Base-by-base conservation (phyloP, 768 basidiomycete species). In the Tulasnella sp. region DNA sequence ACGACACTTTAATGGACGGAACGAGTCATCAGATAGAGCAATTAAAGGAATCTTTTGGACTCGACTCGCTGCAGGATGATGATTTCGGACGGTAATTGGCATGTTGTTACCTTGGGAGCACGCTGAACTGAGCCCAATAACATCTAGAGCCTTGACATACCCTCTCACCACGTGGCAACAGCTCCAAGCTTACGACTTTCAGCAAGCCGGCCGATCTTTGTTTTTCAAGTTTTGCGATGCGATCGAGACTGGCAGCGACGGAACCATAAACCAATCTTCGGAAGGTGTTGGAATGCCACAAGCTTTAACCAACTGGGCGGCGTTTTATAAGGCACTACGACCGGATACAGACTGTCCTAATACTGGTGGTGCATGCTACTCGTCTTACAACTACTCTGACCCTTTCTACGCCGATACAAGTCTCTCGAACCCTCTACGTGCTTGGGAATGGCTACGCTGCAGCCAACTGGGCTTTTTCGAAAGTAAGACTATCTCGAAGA, bases 161-260 rank as follows among this genome's bases (percentile, higher is more conserved):
- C 67, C 67, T 16, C 29, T 69, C 39, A 41, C 17, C 7, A 47
- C 37, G 19, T 71, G 69, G 69, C 69, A 71, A 65, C 16, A 59
- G n/a, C 69, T 62, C 7, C 69, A 71, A n/a, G 34, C 69, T 36
- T 62, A 19, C n/a, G 32, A 35, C 12, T 71, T 2, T 26, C 29
- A 34, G 35, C 22, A 32, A n/a, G 7, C 5, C 16, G 59, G 59
- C 11, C 1, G 62, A 19, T 7, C 34, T 3, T 22, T 42, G 11
- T 71, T 74, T 47, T 74, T 72, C 69, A 32, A 71, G 29, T 74
- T 69, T 9, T 74, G 73, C 37, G 73, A 74, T 44, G 69, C 73
- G 0, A 34, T 74, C 8, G 73, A 74, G 62, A 22, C 22, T 36
- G 32, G 34, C 16, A 26, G 2, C 8, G 34, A 62, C 37, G 63